Evolutionary conservation across 2,329 filamentous ascomycete genomes (phyloP), one percentile per base, ranked within the genome.

Genomic region (Chlorencoelia australis): DNA sequence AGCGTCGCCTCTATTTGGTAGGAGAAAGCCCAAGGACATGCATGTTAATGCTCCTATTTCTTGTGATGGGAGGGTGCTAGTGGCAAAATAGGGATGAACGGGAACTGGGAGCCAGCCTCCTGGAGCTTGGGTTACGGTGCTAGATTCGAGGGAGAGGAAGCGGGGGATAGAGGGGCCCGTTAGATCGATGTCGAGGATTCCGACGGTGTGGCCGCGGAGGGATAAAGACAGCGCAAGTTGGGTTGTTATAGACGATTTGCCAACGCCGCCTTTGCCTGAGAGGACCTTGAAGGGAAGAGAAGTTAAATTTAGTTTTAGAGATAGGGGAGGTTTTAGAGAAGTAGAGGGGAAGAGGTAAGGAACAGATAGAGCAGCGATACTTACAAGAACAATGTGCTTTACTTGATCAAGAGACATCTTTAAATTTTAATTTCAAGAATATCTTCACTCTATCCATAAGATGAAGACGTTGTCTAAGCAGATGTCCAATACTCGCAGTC

Each of bases 201-300:
- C 91, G 28, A 96, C 89, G 0, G 84, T 87, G 58, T 89, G 75
- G 40, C 89, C 89, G 45, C 84, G 75, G 1, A 91, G 72, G 2
- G 86, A 80, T 20, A 98, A 76, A 1, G 88, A 87, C 24, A 98
- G 74, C 7, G 91, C 91, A 11, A 98, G 78, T 59, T 98, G 91
- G 1, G 89, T 93, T 1, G 91, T 96, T n/a, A 95, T 79, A 35
- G 87, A 94, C 28, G 89, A 96, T 68, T 98, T 98, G 40, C 91
- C 91, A 14, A 98, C 91, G 50, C 91, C 91, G 55, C 91, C 91
- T 71, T 98, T 98, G 51, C 91, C 91, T 9, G 91, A 96, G 31
- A 98, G 80, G 44, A 89, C 72, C 66, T 74, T n/a, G n/a, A n/a
- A n/a, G n/a, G n/a, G n/a, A n/a, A n/a, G n/a, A n/a, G n/a, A n/a